phyloP scores from a whole-genome alignment of 768 basidiomycete species.

The Tylopilus plumbeoviolaceoides region DNA sequence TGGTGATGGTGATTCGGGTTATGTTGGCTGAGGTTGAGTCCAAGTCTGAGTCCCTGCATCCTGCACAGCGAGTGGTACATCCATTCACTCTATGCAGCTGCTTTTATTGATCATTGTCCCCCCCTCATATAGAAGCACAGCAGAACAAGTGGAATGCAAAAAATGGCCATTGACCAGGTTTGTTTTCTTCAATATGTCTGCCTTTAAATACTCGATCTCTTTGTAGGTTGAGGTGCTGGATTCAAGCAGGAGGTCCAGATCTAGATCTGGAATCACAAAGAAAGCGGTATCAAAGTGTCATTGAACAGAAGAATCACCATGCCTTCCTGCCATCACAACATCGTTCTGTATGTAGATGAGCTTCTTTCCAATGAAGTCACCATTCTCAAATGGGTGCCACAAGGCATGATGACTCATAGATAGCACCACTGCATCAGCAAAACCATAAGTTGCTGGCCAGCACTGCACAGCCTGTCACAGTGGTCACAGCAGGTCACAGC shows the following conservation, averaged over 20 bases:
- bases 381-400: no score
- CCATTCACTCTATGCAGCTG: neutral
- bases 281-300: conserved; percentile 22
- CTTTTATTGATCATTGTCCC: neutral
- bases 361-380: no score
- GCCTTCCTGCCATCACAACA: no score
- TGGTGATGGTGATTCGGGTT: conserved; percentile 22
- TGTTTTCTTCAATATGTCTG: neutral
- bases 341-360: no score
- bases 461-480: no score
- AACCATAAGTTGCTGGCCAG: no score
- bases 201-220: conserved; percentile 4
- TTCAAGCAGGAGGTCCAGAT: neutral
- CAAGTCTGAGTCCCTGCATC: conserved; percentile 22
- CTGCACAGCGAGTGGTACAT: conserved; percentile 27
- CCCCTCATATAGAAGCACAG: conserved; percentile 21
- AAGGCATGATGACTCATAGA: no score
- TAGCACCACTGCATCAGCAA: no score
- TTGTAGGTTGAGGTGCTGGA: conserved; percentile 1
- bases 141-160: conserved; percentile 16
- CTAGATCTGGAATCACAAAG: conserved; percentile 14
- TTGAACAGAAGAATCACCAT: conserved; percentile 1
- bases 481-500: no score
- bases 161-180: conserved; percentile 21
- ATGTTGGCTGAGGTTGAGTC: conserved; percentile 20